A percentile compares a stretch with the other conserved stretches of the same genome.
phyloP scores from a whole-genome alignment of 1,139 yeast species.

The Hyphopichia buzzinii region DNA sequence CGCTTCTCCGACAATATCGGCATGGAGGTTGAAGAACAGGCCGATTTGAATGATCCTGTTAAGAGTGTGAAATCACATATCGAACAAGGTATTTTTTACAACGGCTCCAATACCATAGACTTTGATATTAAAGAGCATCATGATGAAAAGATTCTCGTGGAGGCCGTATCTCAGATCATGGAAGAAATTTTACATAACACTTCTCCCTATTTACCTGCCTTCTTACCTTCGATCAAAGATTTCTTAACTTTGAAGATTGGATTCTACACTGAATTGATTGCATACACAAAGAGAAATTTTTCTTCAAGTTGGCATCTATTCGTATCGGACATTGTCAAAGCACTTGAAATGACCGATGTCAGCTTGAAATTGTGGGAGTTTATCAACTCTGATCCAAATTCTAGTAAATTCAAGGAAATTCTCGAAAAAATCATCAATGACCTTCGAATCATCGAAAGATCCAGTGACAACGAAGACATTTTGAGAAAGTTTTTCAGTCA shows the following conservation, averaged over 20 bases:
- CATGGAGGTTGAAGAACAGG: constrained; percentile 11
- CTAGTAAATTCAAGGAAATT: constrained; percentile 11
- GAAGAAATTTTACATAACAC: constrained; percentile 54
- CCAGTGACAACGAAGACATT: constrained; percentile 13
- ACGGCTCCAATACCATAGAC: constrained; percentile 49
- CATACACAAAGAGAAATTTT: constrained; percentile 49
- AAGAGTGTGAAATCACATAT: constrained; percentile 64
- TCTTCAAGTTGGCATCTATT: constrained; percentile 26
- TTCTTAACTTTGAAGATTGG: constrained; percentile 24
- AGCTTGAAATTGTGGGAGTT: constrained; percentile 49
- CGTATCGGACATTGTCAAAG: constrained; percentile 38
- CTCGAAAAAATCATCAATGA: constrained; percentile 16
- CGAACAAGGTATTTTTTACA: constrained; percentile 76
- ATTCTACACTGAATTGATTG: constrained; percentile 39
- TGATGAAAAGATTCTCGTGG: constrained; percentile 38
- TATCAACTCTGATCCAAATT: constrained; percentile 20
- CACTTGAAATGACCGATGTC: constrained; percentile 58
- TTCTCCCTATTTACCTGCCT: constrained; percentile 33
- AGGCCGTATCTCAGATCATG: constrained; percentile 49
- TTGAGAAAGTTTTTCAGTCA: constrained; percentile 28
- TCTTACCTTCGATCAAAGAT: constrained; percentile 26
- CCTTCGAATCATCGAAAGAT: constrained; percentile 5
- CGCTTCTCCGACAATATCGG: constrained; percentile 28
- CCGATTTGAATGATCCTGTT: constrained; percentile 20
- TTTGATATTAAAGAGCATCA: constrained; percentile 46